These are phyloP conservation scores for Dunaliella primolecta DNA, from an alignment of 139 green algal species.

Conservation along the genomic window DNA sequence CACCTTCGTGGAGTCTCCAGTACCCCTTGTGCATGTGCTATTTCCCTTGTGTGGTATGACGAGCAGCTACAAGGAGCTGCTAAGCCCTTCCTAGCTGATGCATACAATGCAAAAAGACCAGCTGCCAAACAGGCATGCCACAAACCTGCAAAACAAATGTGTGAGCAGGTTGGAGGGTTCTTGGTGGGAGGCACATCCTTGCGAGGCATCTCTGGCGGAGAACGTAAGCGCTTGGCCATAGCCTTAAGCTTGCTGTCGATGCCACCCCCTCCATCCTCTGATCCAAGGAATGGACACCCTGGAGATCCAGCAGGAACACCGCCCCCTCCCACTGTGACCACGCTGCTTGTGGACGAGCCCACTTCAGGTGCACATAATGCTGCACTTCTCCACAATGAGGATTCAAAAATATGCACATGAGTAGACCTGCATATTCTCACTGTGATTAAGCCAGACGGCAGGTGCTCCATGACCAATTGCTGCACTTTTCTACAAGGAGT, in stretches of 20 bases:
- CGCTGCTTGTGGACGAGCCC: neutral
- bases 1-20: no score
- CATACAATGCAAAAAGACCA: neutral
- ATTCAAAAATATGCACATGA: no score
- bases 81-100: no score
- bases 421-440: no score
- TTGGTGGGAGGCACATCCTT: neutral
- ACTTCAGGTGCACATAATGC: neutral
- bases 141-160: neutral
- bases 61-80: no score
- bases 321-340: neutral
- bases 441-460: no score
- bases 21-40: no score
- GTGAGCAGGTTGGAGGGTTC: neutral
- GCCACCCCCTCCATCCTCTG: neutral
- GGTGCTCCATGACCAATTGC: no score
- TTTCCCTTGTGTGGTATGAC: no score
- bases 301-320: neutral
- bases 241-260: neutral
- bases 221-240: neutral
- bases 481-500: no score
- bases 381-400: no score
- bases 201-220: neutral
- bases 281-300: neutral
- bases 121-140: neutral